These are phyloP conservation scores for Yarrowia porcina DNA, from an alignment of 805 yeast genomes.

Conservation along the genomic window DNA sequence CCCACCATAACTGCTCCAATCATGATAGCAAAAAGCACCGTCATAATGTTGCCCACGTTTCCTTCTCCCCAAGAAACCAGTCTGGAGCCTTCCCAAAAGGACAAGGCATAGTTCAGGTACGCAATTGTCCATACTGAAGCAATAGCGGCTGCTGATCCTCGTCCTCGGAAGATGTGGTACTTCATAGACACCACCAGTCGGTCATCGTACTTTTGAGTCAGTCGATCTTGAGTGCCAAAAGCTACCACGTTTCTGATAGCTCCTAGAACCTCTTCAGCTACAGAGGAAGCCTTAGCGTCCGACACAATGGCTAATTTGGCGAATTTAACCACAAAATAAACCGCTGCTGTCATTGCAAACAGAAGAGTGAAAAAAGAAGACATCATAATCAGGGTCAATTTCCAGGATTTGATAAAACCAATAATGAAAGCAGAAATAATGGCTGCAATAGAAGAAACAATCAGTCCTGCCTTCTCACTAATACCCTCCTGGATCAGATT, in stretches of 20 bases:
- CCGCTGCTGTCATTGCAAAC: constrained; percentile 35
- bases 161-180: constrained; percentile 34
- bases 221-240: constrained; percentile 42
- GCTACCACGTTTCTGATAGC: constrained; percentile 44
- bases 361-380: constrained; percentile 38
- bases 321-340: constrained; percentile 36
- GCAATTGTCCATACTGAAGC: constrained; percentile 40
- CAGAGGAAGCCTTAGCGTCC: constrained; percentile 39
- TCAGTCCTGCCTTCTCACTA: constrained; percentile 43
- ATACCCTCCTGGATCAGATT: constrained; percentile 44
- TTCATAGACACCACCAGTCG: constrained; percentile 34
- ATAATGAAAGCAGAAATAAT: constrained; percentile 42
- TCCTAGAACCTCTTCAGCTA: constrained; percentile 44
- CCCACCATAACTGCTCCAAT: constrained; percentile 45
- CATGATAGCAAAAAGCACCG: constrained; percentile 42
- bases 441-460: constrained; percentile 41
- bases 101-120: constrained; percentile 41
- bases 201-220: constrained; percentile 37
- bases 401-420: constrained; percentile 40
- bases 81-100: constrained; percentile 46
- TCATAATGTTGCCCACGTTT: constrained; percentile 39
- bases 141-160: constrained; percentile 38
- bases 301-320: constrained; percentile 30
- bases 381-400: constrained; percentile 39
- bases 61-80: constrained; percentile 37